These are phyloP conservation scores for Geotrichum citri-aurantii DNA, from an alignment of 1,139 yeast genomes.

Conservation along the genomic window DNA sequence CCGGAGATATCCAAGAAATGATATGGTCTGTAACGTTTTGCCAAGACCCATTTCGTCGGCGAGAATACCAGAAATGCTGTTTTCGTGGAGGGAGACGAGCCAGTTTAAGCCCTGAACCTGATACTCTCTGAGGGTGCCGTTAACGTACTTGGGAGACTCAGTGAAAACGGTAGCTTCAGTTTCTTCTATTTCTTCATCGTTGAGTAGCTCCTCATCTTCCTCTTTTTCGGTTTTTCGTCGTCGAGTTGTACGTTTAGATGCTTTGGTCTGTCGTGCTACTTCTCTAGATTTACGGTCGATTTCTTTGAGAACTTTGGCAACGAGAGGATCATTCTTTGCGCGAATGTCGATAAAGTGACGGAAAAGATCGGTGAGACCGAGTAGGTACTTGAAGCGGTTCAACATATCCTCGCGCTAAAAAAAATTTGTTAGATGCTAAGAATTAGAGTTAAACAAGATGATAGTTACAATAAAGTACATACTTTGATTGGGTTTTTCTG, in stretches of 20 bases:
- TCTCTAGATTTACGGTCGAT: conserved; percentile 42
- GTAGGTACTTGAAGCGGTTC: conserved; percentile 70
- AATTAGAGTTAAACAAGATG: neutral
- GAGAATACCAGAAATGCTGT: conserved; percentile 80
- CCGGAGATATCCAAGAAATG: conserved; percentile 83
- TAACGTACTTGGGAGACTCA: conserved; percentile 66
- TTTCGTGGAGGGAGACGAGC: conserved; percentile 77
- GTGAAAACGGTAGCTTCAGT: conserved; percentile 53
- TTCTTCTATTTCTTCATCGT: conserved; percentile 63
- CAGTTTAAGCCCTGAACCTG: conserved; percentile 93
- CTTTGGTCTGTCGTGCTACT: conserved; percentile 16
- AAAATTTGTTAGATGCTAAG: conserved; percentile 24
- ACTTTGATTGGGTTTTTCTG: conserved; percentile 18
- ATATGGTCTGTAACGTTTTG: conserved; percentile 87
- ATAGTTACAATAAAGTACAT: neutral
- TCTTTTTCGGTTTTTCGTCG: conserved; percentile 50
- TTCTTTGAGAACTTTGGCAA: conserved; percentile 53
- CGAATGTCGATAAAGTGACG: conserved; percentile 83
- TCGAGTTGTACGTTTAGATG: conserved; percentile 25
- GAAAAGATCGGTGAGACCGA: conserved; percentile 81
- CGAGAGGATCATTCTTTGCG: conserved; percentile 70
- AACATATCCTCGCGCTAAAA: conserved; percentile 32
- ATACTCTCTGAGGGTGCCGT: conserved; percentile 41
- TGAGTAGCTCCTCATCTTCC: conserved; percentile 84
- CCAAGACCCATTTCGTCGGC: conserved; percentile 99